Evolutionary conservation across 257 asterid genomes (phyloP).

Genomic region (Ajuga chamaepitys): DNA sequence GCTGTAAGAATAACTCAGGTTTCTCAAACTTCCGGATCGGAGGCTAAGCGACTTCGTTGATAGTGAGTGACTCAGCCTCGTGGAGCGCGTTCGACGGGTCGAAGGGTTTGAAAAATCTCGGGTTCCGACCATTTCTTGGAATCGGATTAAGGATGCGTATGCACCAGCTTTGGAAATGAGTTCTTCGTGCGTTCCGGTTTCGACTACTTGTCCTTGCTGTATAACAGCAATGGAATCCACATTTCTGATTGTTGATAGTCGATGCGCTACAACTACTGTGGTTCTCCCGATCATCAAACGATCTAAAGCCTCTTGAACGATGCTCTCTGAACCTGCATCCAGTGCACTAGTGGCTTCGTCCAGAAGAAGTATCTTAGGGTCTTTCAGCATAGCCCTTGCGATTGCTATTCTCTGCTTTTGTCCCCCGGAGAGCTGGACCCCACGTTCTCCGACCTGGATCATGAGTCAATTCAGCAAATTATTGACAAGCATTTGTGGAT

Average conservation of each 20-base stretch:
- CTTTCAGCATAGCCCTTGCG: conserved; percentile 89
- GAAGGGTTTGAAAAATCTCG: conserved; percentile 85
- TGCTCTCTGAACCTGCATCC: conserved; percentile 87
- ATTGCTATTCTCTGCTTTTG: conserved; percentile 95
- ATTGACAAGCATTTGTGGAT: background rate
- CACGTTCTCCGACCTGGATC: conserved; percentile 95
- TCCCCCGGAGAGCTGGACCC: conserved; percentile 90
- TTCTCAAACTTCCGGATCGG: conserved; percentile 90
- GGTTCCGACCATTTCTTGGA: conserved; percentile 87
- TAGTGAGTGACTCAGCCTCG: conserved; percentile 80
- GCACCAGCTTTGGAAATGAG: conserved; percentile 83
- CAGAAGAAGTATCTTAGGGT: conserved; percentile 81
- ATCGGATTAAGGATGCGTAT: conserved; percentile 71
- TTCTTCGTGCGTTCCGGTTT: conserved; percentile 92
- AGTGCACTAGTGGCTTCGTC: conserved; percentile 98
- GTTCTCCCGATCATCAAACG: conserved; percentile 93
- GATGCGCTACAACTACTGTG: conserved; percentile 91
- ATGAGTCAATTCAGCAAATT: background rate
- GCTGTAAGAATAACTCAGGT: conserved; percentile 87
- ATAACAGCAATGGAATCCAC: conserved; percentile 90
- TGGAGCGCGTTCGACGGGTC: conserved; percentile 74
- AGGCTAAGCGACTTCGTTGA: conserved; percentile 95
- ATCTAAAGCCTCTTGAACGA: conserved; percentile 89
- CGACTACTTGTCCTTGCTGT: conserved; percentile 94
- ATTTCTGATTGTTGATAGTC: conserved; percentile 80